Base-by-base conservation (phyloP, 768 basidiomycete genomes). In the Termitomyces sp. region DNA sequence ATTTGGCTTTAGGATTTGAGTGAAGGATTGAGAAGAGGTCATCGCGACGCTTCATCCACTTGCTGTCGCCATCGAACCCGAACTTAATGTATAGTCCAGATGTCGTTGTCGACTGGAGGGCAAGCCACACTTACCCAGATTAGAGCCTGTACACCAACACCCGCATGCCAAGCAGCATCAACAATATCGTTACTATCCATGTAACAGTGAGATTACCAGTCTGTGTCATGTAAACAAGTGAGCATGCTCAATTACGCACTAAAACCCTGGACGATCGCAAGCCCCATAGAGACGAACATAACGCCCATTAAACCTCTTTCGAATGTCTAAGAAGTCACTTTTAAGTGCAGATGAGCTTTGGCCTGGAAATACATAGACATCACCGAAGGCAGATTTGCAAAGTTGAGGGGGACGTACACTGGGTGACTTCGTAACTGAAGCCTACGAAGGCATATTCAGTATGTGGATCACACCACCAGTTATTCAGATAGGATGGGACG, bases 361-460 rank as follows among this genome's bases (percentile, higher is more conserved):
- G 61, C 88, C 87, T 89, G 43, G 46, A 27, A n/a, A 32, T 16
- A 12, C 4, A 16, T 33, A 16, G 32, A 36, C 22, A 9, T 56
- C 40, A 50, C 30, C 14, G 18, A 13, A 24, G 37, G 24, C 12
- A 20, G 45, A 36, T 20, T 43, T 2, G 22, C 20, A 43, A 26
- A 4, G 44, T 27, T 32, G 13, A 67, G 36, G 47, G 24, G 9
- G 30, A 68, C 82, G 49, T 62, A 87, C 88, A 89, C 8, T 72
- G 77, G 39, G 84, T 81, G 27, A 91, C 77, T 64, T 88, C 88
- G 62, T 91, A 91, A 67, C 87, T 86, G 69, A 91, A 87, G 1
- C 88, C 89, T 47, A 91, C 70, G 66, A 91, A 91, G 0, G 82
- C 89, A 63, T 89, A 90, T 66, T 91, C 89, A 0, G 80, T 82